A percentile compares a stretch with the other conserved stretches of the same genome.
Conservation (phyloP, 306 rosid genomes). For the Clitoria ternatea region DNA sequence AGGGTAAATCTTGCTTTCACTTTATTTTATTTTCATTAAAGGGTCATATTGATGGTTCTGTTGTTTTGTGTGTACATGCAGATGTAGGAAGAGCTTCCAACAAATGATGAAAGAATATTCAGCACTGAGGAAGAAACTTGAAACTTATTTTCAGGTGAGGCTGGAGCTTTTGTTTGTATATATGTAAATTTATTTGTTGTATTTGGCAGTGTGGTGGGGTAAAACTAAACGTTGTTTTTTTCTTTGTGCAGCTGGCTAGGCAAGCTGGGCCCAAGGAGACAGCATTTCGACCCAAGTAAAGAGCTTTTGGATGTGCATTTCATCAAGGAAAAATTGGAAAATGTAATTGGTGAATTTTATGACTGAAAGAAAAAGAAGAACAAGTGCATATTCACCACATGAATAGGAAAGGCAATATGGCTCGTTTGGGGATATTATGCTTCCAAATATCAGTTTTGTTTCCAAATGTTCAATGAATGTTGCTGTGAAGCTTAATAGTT, state of each 20-base stretch:
- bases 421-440: neutral
- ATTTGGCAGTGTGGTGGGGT: neutral
- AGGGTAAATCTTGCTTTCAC: slow-evolving; percentile 55
- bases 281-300: slow-evolving; percentile 52
- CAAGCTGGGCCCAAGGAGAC: slow-evolving; percentile 52
- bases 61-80: slow-evolving; percentile 29
- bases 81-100: slow-evolving; percentile 77
- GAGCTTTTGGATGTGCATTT: neutral
- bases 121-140: slow-evolving; percentile 73
- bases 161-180: neutral
- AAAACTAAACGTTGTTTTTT: neutral
- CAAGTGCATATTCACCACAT: slow-evolving; percentile 22
- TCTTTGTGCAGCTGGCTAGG: slow-evolving; percentile 49
- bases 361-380: neutral
- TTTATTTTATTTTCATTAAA: neutral
- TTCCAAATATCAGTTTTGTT: slow-evolving; percentile 3
- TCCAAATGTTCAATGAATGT: slow-evolving; percentile 8
- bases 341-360: slow-evolving; percentile 31
- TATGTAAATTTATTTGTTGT: neutral
- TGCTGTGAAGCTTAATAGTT: neutral
- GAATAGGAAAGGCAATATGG: neutral
- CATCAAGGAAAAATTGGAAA: slow-evolving; percentile 14
- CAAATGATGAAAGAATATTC: slow-evolving; percentile 79
- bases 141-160: slow-evolving; percentile 77
- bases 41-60: neutral